These are phyloP conservation scores for Podospora didyma DNA, from an alignment of 495 filamentous ascomycete species.

Conservation along the genomic window DNA sequence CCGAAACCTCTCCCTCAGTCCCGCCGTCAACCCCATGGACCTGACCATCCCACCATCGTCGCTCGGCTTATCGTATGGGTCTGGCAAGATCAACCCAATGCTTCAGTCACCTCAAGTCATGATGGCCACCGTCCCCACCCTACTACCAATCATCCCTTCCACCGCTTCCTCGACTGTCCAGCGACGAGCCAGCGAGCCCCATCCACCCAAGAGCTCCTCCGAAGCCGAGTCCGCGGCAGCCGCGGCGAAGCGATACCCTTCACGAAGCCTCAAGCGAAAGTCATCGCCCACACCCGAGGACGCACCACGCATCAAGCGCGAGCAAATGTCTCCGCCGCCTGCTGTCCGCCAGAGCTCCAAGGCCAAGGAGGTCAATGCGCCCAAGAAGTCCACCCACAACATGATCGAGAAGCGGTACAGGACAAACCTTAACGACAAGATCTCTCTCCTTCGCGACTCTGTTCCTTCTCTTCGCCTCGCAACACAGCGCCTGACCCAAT, in stretches of 20 bases:
- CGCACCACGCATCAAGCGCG: conserved; percentile 1
- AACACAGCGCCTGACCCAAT: conserved; percentile 17
- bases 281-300: conserved; percentile 16
- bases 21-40: conserved; percentile 30
- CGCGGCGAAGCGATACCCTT: conserved; percentile 14
- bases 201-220: too few relatives aligned
- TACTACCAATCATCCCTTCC: neutral
- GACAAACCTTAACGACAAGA: conserved; percentile 50
- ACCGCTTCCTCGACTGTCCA: neutral
- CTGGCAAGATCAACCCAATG: conserved; percentile 1
- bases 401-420: conserved; percentile 49
- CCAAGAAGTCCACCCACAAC: conserved; percentile 42
- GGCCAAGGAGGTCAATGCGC: conserved; percentile 6
- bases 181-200: neutral
- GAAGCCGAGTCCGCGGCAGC: neutral
- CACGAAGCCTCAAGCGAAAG: conserved; percentile 28
- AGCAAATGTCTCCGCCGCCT: conserved; percentile 11
- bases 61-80: neutral
- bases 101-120: conserved; percentile 15
- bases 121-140: conserved; percentile 1
- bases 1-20: conserved; percentile 13
- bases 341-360: conserved; percentile 1
- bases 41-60: conserved; percentile 13
- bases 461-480: conserved; percentile 40
- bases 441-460: conserved; percentile 42